Percentiles rank a stretch among this genome's conserved stretches.
Evolutionary conservation across 768 basidiomycete species (phyloP).

Genomic region (Mycena epipterygia): DNA sequence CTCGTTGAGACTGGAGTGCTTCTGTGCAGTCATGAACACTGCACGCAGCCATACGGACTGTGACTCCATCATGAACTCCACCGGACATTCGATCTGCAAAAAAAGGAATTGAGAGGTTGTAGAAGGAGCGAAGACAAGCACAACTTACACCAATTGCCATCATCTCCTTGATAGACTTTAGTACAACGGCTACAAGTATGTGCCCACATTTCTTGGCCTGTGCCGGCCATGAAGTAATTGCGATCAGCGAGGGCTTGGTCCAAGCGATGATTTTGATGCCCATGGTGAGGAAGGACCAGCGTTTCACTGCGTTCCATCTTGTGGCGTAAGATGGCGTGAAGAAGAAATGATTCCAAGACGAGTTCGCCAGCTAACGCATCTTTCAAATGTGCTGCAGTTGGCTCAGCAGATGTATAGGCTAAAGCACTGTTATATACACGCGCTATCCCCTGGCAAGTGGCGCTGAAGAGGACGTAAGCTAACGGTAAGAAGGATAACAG

Average conservation of each 20-base stretch:
- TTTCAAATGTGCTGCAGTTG: neutral
- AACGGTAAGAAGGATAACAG: neutral
- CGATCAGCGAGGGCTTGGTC: constrained; percentile 9
- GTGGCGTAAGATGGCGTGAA: neutral
- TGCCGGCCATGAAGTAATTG: constrained; percentile 17
- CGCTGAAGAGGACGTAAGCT: neutral
- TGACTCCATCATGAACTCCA: constrained; percentile 15
- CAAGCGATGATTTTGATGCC: neutral
- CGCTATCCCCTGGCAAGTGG: neutral
- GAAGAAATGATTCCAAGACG: neutral
- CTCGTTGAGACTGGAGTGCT: neutral
- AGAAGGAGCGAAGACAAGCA: neutral
- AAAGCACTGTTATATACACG: neutral
- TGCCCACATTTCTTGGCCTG: constrained; percentile 23
- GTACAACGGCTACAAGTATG: constrained; percentile 20
- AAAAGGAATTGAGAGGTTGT: neutral
- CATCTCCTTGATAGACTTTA: constrained; percentile 12
- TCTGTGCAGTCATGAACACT: neutral
- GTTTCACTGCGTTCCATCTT: neutral
- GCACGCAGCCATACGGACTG: neutral
- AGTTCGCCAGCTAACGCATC: neutral
- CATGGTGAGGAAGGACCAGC: neutral
- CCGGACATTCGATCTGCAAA: constrained; percentile 9
- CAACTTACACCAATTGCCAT: constrained; percentile 3
- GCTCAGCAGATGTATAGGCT: neutral